phyloP scores from a whole-genome alignment of 2,329 filamentous ascomycete species.

The Beauveria rudraprayagi region DNA sequence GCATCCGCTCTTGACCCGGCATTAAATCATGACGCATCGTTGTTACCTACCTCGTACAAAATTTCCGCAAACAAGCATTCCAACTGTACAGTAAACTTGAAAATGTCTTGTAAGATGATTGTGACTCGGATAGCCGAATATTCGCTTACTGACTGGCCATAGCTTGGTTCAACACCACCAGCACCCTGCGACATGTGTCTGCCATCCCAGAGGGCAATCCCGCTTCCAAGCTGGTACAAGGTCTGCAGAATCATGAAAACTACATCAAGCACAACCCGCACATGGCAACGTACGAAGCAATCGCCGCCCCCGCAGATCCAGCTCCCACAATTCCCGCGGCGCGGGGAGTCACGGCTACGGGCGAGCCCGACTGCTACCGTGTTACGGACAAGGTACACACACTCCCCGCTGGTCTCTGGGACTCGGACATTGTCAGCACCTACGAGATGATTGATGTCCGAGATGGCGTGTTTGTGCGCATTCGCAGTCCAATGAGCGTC shows the following conservation, averaged over 20 bases:
- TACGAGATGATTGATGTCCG: slow-evolving; percentile 45
- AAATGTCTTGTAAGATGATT: slow-evolving; percentile 1
- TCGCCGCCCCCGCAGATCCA: slow-evolving; percentile 22
- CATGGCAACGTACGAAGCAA: slow-evolving; percentile 33
- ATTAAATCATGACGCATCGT: not conserved
- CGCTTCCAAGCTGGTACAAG: slow-evolving; percentile 29
- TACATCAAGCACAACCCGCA: slow-evolving; percentile 47
- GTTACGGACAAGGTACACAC: slow-evolving; percentile 44
- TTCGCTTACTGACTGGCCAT: not conserved
- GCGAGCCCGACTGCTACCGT: slow-evolving; percentile 32
- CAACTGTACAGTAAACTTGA: not conserved
- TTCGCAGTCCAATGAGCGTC: slow-evolving; percentile 41
- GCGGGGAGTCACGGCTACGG: slow-evolving; percentile 18
- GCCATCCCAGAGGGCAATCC: slow-evolving; percentile 32
- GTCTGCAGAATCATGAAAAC: slow-evolving; percentile 44
- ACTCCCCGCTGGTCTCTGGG: slow-evolving; percentile 48
- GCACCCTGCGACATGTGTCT: slow-evolving; percentile 34
- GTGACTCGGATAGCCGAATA: no score
- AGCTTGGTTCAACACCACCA: slow-evolving; percentile 37
- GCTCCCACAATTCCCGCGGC: slow-evolving; percentile 23
- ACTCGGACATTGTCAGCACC: slow-evolving; percentile 43
- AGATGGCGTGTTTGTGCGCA: slow-evolving; percentile 43
- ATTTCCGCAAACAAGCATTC: not conserved
- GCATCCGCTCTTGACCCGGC: not conserved
- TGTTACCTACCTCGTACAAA: not conserved